Conservation (phyloP, 805 yeast species). For the Monosporozyma servazzii region DNA sequence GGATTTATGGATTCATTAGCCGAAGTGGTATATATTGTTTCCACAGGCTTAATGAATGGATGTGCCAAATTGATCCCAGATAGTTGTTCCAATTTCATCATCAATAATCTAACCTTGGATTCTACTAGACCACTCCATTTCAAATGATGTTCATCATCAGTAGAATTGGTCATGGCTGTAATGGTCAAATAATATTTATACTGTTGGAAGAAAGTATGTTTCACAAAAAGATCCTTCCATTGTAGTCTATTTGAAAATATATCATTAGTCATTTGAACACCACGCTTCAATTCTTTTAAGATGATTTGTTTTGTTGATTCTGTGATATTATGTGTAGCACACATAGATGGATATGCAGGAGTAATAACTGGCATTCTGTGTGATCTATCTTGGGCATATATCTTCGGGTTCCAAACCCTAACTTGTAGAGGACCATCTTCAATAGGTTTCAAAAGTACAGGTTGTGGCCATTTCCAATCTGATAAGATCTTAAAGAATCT, state of each 20-base stretch:
- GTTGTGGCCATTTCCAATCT: constrained; percentile 98
- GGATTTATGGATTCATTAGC: constrained; percentile 41
- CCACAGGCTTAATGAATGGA: constrained; percentile 77
- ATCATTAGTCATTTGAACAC: constrained; percentile 58
- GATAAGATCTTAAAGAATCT: constrained; percentile 80
- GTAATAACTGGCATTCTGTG: constrained; percentile 98
- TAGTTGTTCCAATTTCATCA: constrained; percentile 70
- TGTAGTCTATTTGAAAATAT: constrained; percentile 51
- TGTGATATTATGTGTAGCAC: constrained; percentile 95
- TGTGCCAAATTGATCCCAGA: constrained; percentile 78
- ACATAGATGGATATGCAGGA: constrained; percentile 89
- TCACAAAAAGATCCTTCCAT: constrained; percentile 71
- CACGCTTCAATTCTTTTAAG: constrained; percentile 69
- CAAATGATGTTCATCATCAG: constrained; percentile 64
- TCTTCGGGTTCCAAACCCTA: constrained; percentile 90
- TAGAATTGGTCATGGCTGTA: constrained; percentile 64
- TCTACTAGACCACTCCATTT: constrained; percentile 94
- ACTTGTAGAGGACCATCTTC: constrained; percentile 97
- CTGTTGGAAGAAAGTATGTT: constrained; percentile 71
- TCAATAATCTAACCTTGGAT: constrained; percentile 71
- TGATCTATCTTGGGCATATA: constrained; percentile 79
- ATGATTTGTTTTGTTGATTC: constrained; percentile 80
- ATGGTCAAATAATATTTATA: constrained; percentile 84
- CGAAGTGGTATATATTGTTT: constrained; percentile 41
- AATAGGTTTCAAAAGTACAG: constrained; percentile 82